Evolutionary conservation across 2,329 filamentous ascomycete species (phyloP), one percentile per base, ranked within the genome.

Genomic region (Thielaviopsis euricoi): DNA sequence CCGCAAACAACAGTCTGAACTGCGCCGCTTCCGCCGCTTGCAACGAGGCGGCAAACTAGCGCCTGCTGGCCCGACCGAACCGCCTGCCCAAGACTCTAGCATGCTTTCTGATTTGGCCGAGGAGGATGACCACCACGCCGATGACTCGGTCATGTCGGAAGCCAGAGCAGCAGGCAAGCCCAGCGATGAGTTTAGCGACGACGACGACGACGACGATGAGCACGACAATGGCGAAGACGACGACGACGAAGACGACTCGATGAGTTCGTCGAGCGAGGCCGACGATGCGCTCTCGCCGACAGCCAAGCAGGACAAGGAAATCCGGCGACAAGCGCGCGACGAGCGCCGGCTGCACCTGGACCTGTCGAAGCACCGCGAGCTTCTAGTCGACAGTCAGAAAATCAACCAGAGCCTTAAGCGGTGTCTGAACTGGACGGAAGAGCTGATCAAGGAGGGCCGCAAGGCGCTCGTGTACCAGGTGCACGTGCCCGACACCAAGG

Each of bases 341-440:
- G 89, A 95, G 67, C 85, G 85, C 63, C 81, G 88, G 29, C 75
- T 97, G n/a, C 81, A 86, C 64, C 76, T 89, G 4, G 93, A 98
- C 69, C 76, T 98, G 0, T 79, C 83, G 3, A 91, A 90, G 67
- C 93, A 98, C 68, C 87, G 89, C 63, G 86, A 95, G 66, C 75
- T 97, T 1, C 79, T 98, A 9, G 75, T 89, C 46, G 90, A 95
- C 67, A 93, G 86, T 63, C 89, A 96, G 66, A 94, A 89, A 72
- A 89, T 97, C 76, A 97, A 96, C 67, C 87, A 94, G 68, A 95
- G 87, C 68, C 78, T 98, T 52, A 94, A 89, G 69, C 80, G 88
- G 53, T 98, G 93, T 68, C 76, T 96, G 37, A 83, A 83, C 63
- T 91, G 88, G 80, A 94, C 90, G 0, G 91, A 98, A 67, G 84